Evolutionary conservation across 2,329 filamentous ascomycete species (phyloP), one percentile per base, ranked within the genome.

Genomic region (Exutisphaerella laricina): DNA sequence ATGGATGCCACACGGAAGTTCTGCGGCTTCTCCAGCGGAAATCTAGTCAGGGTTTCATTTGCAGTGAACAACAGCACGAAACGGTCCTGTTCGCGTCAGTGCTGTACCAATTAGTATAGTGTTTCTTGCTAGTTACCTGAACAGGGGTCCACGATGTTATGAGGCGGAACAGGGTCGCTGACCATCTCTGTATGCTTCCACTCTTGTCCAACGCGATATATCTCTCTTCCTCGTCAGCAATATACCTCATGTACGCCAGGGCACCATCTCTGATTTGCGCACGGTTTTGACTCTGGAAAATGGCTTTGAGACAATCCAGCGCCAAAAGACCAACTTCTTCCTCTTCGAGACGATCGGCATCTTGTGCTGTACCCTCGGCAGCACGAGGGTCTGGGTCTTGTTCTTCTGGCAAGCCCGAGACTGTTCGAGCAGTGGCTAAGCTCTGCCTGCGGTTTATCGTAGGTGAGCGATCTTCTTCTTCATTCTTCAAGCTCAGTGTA

Each of bases 81-180:
- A 41, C 92, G 84, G 59, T 95, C 88, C 63, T 42, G 14, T 3
- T 32, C 7, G 4, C 8, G 14, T 41, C 26, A 41, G 38, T 14
- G 14, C 10, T 8, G 5, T 10, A 33, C 12, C 14, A 6, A 5
- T 14, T 16, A 23, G 17, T 33, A 1, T 12, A 33, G 8, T 9
- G 26, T 10, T 4, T n/a, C 9, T 7, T 13, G 14, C 20, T 17
- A 17, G 28, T 33, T 33, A 41, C 38, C 30, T 97, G 90, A 1
- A 97, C 89, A 0, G 92, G 88, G 0, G 88, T 84, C 88, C 89
- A 97, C 45, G 80, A 79, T 12, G 88, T 82, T 40, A 90, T 76
- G 49, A 89, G 76, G 57, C 84, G 79, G 62, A 94, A 87, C 38
- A 97, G 73, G 44, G 81, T 83, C 18, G 88, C 84, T 1, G 88